Evolutionary conservation across 768 basidiomycete genomes (phyloP), one percentile per base, ranked within the genome.

Genomic region (Leccinum uliginosum): DNA sequence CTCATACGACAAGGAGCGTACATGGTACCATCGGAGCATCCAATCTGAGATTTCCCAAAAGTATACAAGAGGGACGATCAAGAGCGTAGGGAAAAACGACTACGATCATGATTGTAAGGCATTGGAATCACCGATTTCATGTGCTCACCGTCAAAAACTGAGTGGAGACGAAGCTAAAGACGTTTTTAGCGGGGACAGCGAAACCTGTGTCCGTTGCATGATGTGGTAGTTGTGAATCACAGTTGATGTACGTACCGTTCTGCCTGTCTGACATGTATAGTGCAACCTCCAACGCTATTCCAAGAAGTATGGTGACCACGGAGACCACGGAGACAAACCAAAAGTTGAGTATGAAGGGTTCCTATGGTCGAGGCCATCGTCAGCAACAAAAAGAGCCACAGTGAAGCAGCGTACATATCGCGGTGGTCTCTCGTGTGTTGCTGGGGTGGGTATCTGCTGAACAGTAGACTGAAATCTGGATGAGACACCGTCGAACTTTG

Each of bases 51-150:
- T 72, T 29, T 77, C 67, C 78, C 83, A 84, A 43, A 81, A 68
- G 53, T 74, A 71, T 0, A 74, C 80, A 30, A 79, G 58, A 3
- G 86, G 86, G 6, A 79, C 61, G 26, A 86, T 74, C 17, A 80
- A 24, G 23, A 79, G 63, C 4, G 78, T 79, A 1, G 86, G 85
- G 62, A 87, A 72, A 66, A 86, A 85, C 0, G 83, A 78, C 85
- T 86, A 30, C 9, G 26, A 49, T 59, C 27, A 51, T 38, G 26
- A 23, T 44, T 4, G 21, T 58, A 12, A 50, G 55, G 29, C 23
- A 47, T 17, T 8, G 38, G 14, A 40, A 11, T 24, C 7, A 40
- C n/a, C 15, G 3, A 34, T 40, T 11, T 10, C 44, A 46, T 34
- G 21, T 19, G 75, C 82, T 62, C 73, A 78, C 66, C 71, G 76